These are phyloP conservation scores for Tulasnella sp. DNA, from an alignment of 768 basidiomycete species.

Conservation along the genomic window DNA sequence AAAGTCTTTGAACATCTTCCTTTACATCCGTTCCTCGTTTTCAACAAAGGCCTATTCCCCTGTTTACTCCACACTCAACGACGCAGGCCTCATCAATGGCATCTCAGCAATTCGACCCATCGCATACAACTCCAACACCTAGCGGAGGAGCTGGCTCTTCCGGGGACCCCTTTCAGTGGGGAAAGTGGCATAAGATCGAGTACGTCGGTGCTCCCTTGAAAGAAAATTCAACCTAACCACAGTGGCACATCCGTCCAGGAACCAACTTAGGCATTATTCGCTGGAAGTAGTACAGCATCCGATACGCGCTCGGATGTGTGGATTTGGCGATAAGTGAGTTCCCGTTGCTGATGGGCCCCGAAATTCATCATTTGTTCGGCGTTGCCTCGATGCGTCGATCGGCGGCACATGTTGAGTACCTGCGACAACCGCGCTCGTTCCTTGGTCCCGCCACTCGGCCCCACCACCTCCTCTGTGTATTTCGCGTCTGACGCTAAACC, in stretches of 20 bases:
- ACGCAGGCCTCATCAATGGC: slow-evolving; percentile 2
- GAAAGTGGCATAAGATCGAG: slow-evolving; percentile 9
- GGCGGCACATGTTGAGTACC: not conserved
- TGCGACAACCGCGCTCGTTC: not conserved
- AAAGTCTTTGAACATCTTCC: slow-evolving; percentile 2
- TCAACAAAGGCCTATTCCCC: slow-evolving; percentile 6
- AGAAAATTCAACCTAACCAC: not conserved
- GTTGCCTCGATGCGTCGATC: not conserved
- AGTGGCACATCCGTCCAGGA: not conserved
- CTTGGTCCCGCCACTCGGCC: not conserved
- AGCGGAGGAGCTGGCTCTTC: slow-evolving; percentile 9
- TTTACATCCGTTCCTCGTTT: not conserved
- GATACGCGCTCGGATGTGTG: slow-evolving; percentile 87
- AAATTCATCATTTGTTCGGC: slow-evolving; percentile 17
- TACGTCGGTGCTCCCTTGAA: not conserved
- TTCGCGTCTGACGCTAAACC: not conserved
- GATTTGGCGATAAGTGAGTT: slow-evolving; percentile 83
- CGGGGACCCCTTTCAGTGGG: slow-evolving; percentile 1
- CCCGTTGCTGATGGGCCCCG: not conserved
- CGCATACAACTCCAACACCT: not conserved
- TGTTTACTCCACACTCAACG: slow-evolving; percentile 13
- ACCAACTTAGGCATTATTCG: slow-evolving; percentile 47
- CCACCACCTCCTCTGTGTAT: not conserved
- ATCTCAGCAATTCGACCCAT: not conserved
- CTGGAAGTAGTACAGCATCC: slow-evolving; percentile 85